Conservation (phyloP, 257 asterid genomes). For the Nicotiana benthamiana region DNA sequence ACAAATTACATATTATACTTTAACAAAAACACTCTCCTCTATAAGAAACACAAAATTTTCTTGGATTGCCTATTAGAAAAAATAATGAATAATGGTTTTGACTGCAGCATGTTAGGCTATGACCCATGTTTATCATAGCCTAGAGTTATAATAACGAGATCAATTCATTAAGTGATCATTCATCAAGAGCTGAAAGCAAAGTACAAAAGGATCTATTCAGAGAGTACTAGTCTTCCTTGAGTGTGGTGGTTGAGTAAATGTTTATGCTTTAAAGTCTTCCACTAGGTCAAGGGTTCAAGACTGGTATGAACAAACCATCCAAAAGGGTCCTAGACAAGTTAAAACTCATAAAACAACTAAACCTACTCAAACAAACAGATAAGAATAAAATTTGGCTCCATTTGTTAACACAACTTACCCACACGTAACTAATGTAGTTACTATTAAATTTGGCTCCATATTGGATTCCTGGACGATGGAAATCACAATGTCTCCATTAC, state of each 20-base stretch:
- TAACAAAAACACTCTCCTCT: no score
- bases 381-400: not conserved
- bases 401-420: slow-evolving; percentile 44
- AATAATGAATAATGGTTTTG: no score
- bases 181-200: not conserved
- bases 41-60: no score
- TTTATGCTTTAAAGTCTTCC: no score
- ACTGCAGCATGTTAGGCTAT: no score
- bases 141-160: not conserved
- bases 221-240: not conserved
- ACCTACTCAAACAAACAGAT: not conserved
- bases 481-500: slow-evolving; percentile 44
- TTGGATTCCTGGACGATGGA: slow-evolving; percentile 50
- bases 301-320: no score
- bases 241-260: no score
- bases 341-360: not conserved
- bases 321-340: not conserved
- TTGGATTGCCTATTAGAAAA: no score
- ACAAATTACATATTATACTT: no score
- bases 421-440: slow-evolving; percentile 59
- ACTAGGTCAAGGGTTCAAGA: no score
- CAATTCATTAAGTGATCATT: not conserved
- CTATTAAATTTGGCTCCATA: slow-evolving; percentile 48
- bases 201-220: not conserved
- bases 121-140: no score